A percentile compares a stretch with the other conserved stretches of the same genome.
Conservation (phyloP, 768 basidiomycete genomes). For the Sarcodon aspratus region DNA sequence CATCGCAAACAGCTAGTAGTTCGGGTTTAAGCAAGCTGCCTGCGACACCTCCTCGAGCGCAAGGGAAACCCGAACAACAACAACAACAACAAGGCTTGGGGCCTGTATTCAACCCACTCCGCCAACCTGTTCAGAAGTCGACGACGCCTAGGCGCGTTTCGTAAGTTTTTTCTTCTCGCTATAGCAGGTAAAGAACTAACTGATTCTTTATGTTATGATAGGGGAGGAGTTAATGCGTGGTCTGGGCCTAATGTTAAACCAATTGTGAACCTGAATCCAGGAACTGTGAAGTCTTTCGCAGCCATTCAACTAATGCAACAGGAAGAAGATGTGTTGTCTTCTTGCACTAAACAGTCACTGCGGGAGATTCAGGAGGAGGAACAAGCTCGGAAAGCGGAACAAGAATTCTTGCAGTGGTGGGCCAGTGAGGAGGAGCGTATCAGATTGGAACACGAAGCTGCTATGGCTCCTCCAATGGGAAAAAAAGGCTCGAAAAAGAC, state of each 20-base stretch:
- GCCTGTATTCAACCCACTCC: conserved; percentile 37
- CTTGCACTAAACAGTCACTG: conserved; percentile 51
- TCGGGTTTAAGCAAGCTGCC: conserved; percentile 10
- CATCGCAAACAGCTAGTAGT: not conserved
- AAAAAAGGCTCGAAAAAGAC: not conserved
- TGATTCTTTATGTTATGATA: conserved; percentile 4
- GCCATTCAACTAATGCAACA: conserved; percentile 80
- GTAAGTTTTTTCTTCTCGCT: conserved; percentile 25
- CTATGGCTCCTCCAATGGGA: conserved; percentile 1
- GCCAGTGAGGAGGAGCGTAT: conserved; percentile 67
- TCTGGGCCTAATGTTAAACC: conserved; percentile 41
- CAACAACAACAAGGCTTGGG: conserved; percentile 32
- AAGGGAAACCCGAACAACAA: too few relatives aligned
- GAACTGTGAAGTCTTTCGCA: conserved; percentile 48
- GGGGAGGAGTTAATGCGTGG: conserved; percentile 52
- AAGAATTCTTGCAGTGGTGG: conserved; percentile 87
- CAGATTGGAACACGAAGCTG: conserved; percentile 30
- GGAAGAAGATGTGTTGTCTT: conserved; percentile 30
- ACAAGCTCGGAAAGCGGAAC: conserved; percentile 49
- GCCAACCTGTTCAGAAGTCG: conserved; percentile 12
- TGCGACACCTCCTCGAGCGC: conserved; percentile 11
- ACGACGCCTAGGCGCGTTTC: conserved; percentile 28
- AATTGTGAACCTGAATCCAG: conserved; percentile 18
- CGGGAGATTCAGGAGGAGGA: conserved; percentile 85
- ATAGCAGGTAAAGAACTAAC: not conserved